phyloP scores from a whole-genome alignment of 257 asterid genomes.

The Przewalskia tangutica region DNA sequence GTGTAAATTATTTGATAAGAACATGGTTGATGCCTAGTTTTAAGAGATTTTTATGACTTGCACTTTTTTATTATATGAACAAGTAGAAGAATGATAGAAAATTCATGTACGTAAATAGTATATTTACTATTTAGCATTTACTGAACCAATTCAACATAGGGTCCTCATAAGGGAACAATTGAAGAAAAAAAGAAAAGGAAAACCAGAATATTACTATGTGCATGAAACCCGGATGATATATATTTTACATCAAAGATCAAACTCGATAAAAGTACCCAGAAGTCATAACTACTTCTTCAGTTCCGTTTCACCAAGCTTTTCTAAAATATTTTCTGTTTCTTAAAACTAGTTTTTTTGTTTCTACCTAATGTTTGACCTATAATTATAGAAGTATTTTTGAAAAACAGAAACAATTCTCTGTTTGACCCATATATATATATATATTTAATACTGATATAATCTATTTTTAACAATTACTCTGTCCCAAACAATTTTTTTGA shows the following conservation, averaged over 20 bases:
- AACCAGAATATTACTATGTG: neutral
- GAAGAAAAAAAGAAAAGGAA: neutral
- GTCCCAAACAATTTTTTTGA: too few species aligned
- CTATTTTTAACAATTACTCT: too few species aligned
- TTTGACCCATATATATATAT: too few species aligned
- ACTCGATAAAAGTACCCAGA: neutral
- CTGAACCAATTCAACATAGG: neutral
- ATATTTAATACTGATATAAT: too few species aligned
- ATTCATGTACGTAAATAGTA: neutral
- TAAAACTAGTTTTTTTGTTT: too few species aligned
- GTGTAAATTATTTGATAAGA: neutral
- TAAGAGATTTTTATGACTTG: neutral
- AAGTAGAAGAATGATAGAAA: neutral
- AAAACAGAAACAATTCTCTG: too few species aligned
- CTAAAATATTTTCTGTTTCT: too few species aligned
- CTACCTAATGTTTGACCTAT: too few species aligned
- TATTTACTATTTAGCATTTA: neutral
- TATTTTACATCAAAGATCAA: neutral
- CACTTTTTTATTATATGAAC: neutral
- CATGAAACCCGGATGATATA: neutral
- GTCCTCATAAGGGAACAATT: neutral
- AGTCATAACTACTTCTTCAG: neutral
- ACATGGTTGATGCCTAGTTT: neutral
- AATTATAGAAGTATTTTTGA: too few species aligned
- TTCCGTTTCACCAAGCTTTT: too few species aligned